These are phyloP conservation scores for Capronia coronata DNA, from an alignment of 2,329 filamentous ascomycete species.

Conservation along the genomic window DNA sequence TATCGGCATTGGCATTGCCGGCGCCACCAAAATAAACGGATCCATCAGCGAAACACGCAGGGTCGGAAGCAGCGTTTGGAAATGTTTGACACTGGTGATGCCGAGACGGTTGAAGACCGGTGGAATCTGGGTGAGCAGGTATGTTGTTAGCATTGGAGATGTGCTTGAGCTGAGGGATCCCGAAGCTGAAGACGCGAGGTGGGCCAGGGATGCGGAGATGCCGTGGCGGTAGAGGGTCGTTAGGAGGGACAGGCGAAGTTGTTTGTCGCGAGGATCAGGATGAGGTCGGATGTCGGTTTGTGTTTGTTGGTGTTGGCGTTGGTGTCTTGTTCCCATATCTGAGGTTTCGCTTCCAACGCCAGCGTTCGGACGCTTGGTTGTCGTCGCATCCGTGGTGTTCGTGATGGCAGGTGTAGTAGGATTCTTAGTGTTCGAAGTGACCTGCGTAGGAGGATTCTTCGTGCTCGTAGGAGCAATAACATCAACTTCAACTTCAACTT, in stretches of 20 bases:
- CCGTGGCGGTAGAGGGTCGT: slow-evolving; percentile 41
- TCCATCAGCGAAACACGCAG: slow-evolving; percentile 60
- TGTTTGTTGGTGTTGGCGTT: slow-evolving; percentile 7
- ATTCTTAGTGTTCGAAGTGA: no score
- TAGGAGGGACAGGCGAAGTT: slow-evolving; percentile 39
- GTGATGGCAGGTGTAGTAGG: not conserved
- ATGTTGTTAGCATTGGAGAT: slow-evolving; percentile 45
- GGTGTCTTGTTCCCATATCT: no score
- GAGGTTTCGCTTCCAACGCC: no score
- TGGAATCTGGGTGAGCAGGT: slow-evolving; percentile 33
- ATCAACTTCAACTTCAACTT: no score
- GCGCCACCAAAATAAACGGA: slow-evolving; percentile 56
- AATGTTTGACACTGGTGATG: slow-evolving; percentile 36
- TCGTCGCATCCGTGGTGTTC: not conserved
- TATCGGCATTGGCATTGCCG: slow-evolving; percentile 49
- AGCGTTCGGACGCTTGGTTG: no score
- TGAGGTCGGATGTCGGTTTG: slow-evolving; percentile 13
- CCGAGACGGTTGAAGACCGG: slow-evolving; percentile 32
- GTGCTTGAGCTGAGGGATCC: slow-evolving; percentile 40
- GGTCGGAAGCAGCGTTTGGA: slow-evolving; percentile 61
- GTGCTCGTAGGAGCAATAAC: not conserved
- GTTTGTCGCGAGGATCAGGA: slow-evolving; percentile 29
- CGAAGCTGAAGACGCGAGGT: slow-evolving; percentile 36
- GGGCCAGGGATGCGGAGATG: slow-evolving; percentile 39
- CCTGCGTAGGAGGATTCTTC: no score